Evolutionary conservation across 2,329 filamentous ascomycete species (phyloP).

Genomic region (Colletotrichum limetticola): DNA sequence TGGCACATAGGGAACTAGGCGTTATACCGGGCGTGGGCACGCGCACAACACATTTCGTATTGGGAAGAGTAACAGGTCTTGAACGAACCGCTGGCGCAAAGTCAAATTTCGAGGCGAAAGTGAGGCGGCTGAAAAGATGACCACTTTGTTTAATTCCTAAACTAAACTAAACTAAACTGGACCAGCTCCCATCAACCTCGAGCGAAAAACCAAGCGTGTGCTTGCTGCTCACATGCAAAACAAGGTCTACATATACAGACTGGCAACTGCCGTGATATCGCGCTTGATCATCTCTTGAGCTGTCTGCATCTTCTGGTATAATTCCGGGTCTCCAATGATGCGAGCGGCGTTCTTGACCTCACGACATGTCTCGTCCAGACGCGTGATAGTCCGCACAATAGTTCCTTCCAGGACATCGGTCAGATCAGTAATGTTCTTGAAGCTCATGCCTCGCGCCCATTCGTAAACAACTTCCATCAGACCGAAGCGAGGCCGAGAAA

Average conservation of each 20-base stretch:
- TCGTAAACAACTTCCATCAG: constrained; percentile 98
- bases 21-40: constrained; percentile 13
- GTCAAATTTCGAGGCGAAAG: background rate
- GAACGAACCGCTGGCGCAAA: background rate
- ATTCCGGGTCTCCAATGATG: constrained; percentile 91
- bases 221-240: background rate
- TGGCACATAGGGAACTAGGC: constrained; percentile 7
- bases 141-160: background rate
- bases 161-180: background rate
- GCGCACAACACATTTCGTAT: background rate
- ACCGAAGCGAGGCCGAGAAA: constrained; percentile 86
- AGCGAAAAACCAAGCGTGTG: background rate
- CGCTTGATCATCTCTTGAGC: constrained; percentile 98
- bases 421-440: constrained; percentile 95
- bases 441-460: constrained; percentile 97
- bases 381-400: constrained; percentile 93
- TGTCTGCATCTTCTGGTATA: constrained; percentile 96
- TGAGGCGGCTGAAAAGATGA: background rate
- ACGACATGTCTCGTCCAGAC: constrained; percentile 93
- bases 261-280: constrained; percentile 91
- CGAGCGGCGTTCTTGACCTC: constrained; percentile 98
- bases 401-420: constrained; percentile 98
- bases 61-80: constrained; percentile 1
- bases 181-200: background rate
- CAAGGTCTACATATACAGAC: constrained; percentile 80